Evolutionary conservation across 352 stramenopile species (phyloP).

Genomic region (Phytopythium oedochilum): DNA sequence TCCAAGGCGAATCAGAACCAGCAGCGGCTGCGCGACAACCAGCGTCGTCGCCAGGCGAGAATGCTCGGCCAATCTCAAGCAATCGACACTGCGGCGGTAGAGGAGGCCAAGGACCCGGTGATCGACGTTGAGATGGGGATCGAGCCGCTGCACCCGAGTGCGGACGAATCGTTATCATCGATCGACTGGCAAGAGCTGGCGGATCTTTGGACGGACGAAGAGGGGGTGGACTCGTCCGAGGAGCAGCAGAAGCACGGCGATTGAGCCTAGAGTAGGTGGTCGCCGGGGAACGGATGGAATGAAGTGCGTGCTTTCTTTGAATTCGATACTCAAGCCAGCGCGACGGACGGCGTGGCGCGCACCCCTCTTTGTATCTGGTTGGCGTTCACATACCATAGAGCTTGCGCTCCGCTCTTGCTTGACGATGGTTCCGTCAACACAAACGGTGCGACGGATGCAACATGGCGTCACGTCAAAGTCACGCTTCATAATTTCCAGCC

Average conservation of each 20-base stretch:
- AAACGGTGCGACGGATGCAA: no score
- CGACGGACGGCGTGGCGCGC: no score
- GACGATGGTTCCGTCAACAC: no score
- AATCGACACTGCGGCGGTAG: background rate
- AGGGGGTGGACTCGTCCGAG: background rate
- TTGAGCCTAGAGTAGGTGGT: background rate
- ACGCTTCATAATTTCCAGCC: no score
- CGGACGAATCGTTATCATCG: background rate
- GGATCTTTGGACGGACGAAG: background rate
- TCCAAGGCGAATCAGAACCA: constrained; percentile 33
- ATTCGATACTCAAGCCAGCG: background rate
- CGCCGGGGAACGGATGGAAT: background rate
- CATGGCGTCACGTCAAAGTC: background rate
- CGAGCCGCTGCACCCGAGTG: background rate
- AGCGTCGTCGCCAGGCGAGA: constrained; percentile 3
- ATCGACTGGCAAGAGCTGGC: constrained; percentile 1
- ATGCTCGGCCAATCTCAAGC: background rate
- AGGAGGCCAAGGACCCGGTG: no score
- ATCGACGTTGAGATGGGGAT: background rate
- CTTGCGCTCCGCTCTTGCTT: no score
- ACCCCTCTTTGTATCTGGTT: no score
- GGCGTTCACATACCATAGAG: no score
- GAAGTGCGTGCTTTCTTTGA: background rate
- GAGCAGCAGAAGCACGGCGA: background rate
- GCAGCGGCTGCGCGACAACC: constrained; percentile 24